Evolutionary conservation across 2,329 filamentous ascomycete genomes (phyloP), one percentile per base, ranked within the genome.

Genomic region (Aspergillus neotritici): DNA sequence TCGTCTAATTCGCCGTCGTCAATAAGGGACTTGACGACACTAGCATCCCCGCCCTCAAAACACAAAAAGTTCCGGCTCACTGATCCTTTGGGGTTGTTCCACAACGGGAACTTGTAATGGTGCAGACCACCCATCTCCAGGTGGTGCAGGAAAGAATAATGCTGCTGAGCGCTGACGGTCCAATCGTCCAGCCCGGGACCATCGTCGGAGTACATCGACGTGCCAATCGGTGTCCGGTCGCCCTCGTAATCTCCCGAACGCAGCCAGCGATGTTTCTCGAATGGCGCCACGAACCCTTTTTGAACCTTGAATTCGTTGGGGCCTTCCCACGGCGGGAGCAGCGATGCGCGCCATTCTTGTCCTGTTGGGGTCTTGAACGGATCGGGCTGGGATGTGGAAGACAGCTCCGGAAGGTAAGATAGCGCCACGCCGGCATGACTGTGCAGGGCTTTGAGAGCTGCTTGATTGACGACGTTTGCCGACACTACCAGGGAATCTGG

Each of bases 381-480:
- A 9, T 48, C 44, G 1, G 53, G 42, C 30, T 55, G 54, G n/a
- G 49, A 44, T 33, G 44, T 40, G 5, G 47, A 45, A 16, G 49
- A 36, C 15, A 64, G 29, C 37, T 78, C 77, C 3, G 77, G 76
- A 14, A 78, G 66, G 55, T 78, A 80, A 3, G 77, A 72, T 38
- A 73, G 65, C 14, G 78, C 67, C 13, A 72, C 71, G 4, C 73
- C 74, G 7, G 75, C 64, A 44, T 77, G 76, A 53, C 71, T 73
- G 51, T 81, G 78, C 13, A 80, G 64, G 63, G 74, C 72, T 37
- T 70, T 69, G 28, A 78, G 71, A 9, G 75, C 66, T 11, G 75
- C 76, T 37, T 77, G 74, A 47, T 80, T 80, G 49, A 80, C 64
- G 15, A 81, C 66, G 48, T 80, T 79, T 38, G 76, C 76, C 2